Percentiles rank a stretch among this genome's conserved stretches.
phyloP scores from a whole-genome alignment of 2,329 filamentous ascomycete genomes.

The Neonectria coccinea region DNA sequence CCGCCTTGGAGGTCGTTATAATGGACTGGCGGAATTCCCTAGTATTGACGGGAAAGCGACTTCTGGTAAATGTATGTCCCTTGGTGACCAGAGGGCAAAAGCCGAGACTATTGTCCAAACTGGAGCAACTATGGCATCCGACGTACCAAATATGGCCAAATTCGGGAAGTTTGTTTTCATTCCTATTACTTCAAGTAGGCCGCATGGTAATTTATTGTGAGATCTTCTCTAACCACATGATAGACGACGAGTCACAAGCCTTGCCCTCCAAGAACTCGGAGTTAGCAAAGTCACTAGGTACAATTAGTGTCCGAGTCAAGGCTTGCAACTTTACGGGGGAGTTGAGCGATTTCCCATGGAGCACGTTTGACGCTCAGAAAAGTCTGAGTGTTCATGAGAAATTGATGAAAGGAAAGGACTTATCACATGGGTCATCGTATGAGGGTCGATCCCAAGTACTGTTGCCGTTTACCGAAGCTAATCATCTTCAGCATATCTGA shows the following conservation, averaged over 20 bases:
- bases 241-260: conserved; percentile 7
- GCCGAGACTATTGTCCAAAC: neutral
- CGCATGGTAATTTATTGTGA: accelerated
- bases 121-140: neutral
- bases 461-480: neutral
- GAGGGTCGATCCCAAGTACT: neutral
- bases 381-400: conserved; percentile 35
- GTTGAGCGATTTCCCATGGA: neutral
- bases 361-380: neutral
- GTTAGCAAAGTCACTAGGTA: conserved; percentile 30
- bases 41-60: conserved; percentile 31
- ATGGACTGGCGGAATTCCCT: too few species aligned
- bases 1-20: too few species aligned
- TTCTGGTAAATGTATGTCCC: neutral
- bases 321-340: neutral
- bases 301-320: conserved; percentile 15
- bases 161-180: conserved; percentile 31
- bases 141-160: neutral
- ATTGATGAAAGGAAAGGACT: conserved; percentile 43
- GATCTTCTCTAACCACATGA: neutral
- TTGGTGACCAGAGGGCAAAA: too few species aligned
- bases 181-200: conserved; percentile 25
- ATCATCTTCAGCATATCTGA: conserved; percentile 3
- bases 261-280: neutral
- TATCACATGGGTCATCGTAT: conserved; percentile 42